Base-by-base conservation (phyloP, 2,329 filamentous ascomycete genomes). In the Colletotrichum plurivorum region DNA sequence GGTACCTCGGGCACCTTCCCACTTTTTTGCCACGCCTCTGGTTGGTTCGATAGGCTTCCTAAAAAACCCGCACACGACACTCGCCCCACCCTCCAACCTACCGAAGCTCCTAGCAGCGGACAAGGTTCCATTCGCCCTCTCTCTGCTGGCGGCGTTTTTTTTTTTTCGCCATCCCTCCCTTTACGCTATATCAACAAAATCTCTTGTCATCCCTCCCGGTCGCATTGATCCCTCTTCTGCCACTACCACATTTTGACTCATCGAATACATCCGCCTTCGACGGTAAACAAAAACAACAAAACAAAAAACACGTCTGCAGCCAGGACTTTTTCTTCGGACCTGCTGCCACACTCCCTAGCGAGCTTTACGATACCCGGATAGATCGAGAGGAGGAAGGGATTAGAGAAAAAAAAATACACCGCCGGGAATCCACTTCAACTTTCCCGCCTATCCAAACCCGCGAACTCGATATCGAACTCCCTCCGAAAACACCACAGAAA, bases 21-120 rank as follows among this genome's bases (percentile, higher is more conserved):
- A 51, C 10, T 36, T 52, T 63, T 63, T 67, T 31, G 20, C 62
- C 62, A 69, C 62, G 45, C 27, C 31, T 10, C 36, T 69, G 55
- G 16, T 69, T 69, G 62, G 67, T 22, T 51, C 45, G 45, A 56
- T 46, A n/a, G 5, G 25, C 49, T 68, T 71, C 70, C 70, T 72
- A 69, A 72, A 72, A 72, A 72, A 71, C 70, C 70, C 70, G 70
- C 70, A 72, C 68, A 71, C 70, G 67, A 71, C 67, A 70, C 67
- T 62, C 36, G 36, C 48, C 66, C 67, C 67, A 69, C 62, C 39
- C 55, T 60, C 55, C 49, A 49, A 46, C 43, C 66, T 69, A 41
- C 62, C 66, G 67, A 48, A 60, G 54, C 54, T 65, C 15, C 48
- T 39, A 41, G 45, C 67, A 36, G 31, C 31, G 31, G 31, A 36